Conservation (phyloP, 257 asterid genomes). For the Solanum chilense region DNA sequence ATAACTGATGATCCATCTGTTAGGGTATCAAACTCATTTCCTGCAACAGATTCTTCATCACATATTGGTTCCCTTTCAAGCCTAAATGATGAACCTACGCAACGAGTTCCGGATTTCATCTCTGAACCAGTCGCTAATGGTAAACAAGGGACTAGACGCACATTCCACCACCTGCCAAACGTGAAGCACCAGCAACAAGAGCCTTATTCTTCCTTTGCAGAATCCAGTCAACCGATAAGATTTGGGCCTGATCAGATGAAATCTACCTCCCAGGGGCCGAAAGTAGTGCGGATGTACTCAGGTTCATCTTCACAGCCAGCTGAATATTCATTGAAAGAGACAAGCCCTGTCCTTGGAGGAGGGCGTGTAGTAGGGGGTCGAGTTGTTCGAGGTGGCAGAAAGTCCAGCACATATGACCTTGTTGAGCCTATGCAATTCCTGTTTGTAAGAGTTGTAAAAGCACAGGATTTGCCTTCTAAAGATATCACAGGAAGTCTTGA, state of each 20-base stretch:
- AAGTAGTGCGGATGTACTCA: constrained; percentile 23
- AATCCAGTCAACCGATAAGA: constrained; percentile 17
- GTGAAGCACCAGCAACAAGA: constrained; percentile 22
- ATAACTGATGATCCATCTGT: constrained; percentile 52
- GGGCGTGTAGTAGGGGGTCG: constrained; percentile 67
- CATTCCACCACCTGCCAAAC: constrained; percentile 42
- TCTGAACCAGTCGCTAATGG: constrained; percentile 10
- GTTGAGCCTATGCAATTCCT: constrained; percentile 94
- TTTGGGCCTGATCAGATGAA: constrained; percentile 42
- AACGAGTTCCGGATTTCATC: constrained; percentile 8
- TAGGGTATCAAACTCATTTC: constrained; percentile 33
- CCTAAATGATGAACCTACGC: constrained; percentile 13
- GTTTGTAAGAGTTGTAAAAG: constrained; percentile 75
- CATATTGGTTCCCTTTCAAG: constrained; percentile 19
- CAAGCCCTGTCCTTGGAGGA: constrained; percentile 82
- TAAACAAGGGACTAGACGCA: constrained; percentile 29
- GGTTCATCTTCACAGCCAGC: constrained; percentile 42
- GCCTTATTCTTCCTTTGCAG: constrained; percentile 10
- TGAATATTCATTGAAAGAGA: constrained; percentile 63
- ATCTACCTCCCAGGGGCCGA: constrained; percentile 40
- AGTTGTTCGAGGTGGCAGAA: constrained; percentile 43
- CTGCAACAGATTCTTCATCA: constrained; percentile 30
- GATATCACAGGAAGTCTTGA: constrained; percentile 66
- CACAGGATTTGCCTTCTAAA: constrained; percentile 67
- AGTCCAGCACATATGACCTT: constrained; percentile 58